phyloP scores from a whole-genome alignment of 225 moss, liverwort and hornwort genomes.

The Bryoerythrophyllum caledonicum region DNA sequence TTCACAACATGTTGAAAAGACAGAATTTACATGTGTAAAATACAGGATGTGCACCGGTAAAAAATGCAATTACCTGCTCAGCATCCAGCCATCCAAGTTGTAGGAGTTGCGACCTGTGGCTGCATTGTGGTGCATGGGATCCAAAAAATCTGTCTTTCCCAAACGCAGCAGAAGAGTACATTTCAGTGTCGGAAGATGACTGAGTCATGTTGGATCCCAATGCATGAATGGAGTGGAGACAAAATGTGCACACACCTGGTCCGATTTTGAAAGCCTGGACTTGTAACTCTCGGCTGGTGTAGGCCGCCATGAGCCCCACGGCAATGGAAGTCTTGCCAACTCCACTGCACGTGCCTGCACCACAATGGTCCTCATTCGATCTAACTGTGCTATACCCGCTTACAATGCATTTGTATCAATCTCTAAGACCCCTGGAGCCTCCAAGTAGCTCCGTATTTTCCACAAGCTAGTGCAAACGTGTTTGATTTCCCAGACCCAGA shows the following conservation, averaged over 20 bases:
- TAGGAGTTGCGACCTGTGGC: conserved; percentile 56
- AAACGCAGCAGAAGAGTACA: conserved; percentile 7
- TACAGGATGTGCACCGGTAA: not conserved
- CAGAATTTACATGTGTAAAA: not conserved
- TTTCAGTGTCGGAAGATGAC: conserved; percentile 1
- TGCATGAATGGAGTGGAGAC: not conserved
- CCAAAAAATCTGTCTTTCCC: conserved; percentile 52
- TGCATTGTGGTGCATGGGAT: conserved; percentile 60
- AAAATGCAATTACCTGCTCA: conserved; percentile 57
- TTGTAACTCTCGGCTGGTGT: conserved; percentile 46
- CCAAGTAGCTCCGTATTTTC: not conserved
- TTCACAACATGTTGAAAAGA: not conserved
- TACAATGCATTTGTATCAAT: conserved; percentile 1
- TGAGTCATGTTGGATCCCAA: not conserved
- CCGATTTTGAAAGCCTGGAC: conserved; percentile 68
- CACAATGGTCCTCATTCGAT: conserved; percentile 56
- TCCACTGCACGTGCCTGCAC: conserved; percentile 61
- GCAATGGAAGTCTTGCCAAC: conserved; percentile 66
- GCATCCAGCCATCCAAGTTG: conserved; percentile 65
- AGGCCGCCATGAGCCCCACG: conserved; percentile 63
- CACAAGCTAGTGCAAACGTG: conserved; percentile 18
- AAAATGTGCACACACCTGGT: conserved; percentile 44
- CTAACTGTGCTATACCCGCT: not conserved
- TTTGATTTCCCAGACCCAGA: not conserved
- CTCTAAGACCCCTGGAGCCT: not conserved